Conservation (phyloP, 164 flowering plant genomes). For the Protea cynaroides region DNA sequence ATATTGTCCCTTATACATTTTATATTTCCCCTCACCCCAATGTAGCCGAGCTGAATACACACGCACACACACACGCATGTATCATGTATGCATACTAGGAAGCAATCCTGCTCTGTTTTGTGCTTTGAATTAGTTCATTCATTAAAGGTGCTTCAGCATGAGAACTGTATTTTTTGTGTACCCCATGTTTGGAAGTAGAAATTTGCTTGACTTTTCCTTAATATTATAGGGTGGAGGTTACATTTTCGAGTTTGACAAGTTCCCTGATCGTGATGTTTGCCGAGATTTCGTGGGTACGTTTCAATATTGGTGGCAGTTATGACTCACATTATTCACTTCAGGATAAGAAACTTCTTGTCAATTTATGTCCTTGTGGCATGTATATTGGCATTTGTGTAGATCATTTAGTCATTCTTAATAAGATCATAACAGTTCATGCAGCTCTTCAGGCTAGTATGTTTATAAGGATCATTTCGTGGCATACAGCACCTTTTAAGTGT, state of each 20-base stretch:
- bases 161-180: neutral
- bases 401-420: no score
- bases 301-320: neutral
- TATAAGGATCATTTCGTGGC: no score
- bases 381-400: no score
- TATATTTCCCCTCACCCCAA: no score
- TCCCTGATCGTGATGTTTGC: slow-evolving; percentile 65
- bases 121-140: neutral
- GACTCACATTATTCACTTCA: neutral
- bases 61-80: no score
- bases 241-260: slow-evolving; percentile 82
- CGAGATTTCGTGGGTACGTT: slow-evolving; percentile 83
- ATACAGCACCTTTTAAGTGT: neutral
- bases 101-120: neutral
- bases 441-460: no score
- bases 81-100: no score
- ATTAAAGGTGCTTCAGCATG: neutral
- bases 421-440: no score
- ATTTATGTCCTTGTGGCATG: neutral
- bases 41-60: no score
- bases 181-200: neutral
- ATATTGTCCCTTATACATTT: no score
- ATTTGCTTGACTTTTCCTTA: slow-evolving; percentile 3
- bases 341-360: neutral
- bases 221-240: slow-evolving; percentile 53